These are phyloP conservation scores for Halocafeteria seosinensis DNA, from an alignment of 108 stramenopile genomes.

Conservation along the genomic window DNA sequence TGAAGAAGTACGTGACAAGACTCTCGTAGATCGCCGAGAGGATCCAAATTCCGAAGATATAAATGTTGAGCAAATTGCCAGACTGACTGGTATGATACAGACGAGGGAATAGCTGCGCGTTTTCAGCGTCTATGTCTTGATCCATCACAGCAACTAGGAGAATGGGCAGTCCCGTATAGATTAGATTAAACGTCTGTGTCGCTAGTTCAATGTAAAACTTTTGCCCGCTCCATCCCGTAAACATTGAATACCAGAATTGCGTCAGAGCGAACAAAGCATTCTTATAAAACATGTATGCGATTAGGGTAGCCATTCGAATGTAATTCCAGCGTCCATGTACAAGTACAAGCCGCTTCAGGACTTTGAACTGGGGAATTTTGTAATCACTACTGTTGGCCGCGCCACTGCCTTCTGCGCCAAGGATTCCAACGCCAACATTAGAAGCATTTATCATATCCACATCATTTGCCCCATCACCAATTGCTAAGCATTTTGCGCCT, in stretches of 20 bases:
- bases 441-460: constrained; percentile 46
- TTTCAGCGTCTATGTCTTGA: constrained; percentile 62
- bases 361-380: constrained; percentile 74
- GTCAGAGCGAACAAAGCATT: constrained; percentile 69
- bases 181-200: constrained; percentile 40
- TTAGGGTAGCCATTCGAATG: constrained; percentile 58
- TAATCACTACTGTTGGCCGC: constrained; percentile 54
- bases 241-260: constrained; percentile 39
- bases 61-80: neutral
- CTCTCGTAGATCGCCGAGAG: neutral
- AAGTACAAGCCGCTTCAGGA: constrained; percentile 63
- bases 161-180: constrained; percentile 64
- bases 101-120: constrained; percentile 29
- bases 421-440: constrained; percentile 45
- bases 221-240: constrained; percentile 8
- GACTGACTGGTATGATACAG: constrained; percentile 12
- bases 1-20: neutral
- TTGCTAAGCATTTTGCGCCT: constrained; percentile 5
- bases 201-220: constrained; percentile 8
- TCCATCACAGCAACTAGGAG: constrained; percentile 69
- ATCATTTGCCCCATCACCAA: constrained; percentile 50
- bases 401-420: constrained; percentile 34
- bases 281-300: constrained; percentile 93
- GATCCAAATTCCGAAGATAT: neutral
- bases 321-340: constrained; percentile 92